Base-by-base conservation (phyloP, 306 rosid species). In the Dalbergia oliveri region DNA sequence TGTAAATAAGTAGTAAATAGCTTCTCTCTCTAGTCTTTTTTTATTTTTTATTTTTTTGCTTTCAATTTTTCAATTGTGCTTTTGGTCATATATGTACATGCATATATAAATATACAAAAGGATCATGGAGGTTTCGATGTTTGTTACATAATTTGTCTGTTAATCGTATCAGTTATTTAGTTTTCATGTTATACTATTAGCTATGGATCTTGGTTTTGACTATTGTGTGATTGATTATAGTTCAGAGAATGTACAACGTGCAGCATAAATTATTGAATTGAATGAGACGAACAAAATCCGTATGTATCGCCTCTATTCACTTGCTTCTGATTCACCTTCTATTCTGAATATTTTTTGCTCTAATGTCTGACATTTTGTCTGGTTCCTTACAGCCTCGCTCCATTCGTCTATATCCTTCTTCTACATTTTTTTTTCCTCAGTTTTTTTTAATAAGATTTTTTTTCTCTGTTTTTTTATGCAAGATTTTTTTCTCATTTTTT, bases 1-100 rank as follows among this genome's bases (percentile, higher is more conserved):
- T 86, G 94, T 92, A 92, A 84, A 88, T 86, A 90, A 88, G 37
- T 82, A 89, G 89, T 73, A 59, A 39, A 62, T 72, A 82, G 49
- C 54, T 81, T 82, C 53, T 9, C 19, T 71, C 44, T 21, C 37
- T 13, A 16, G 37, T 19, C 49, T 16, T 10, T 4, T 3, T 18
- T 67, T 59, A 11, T 45, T 19, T 7, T 12, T 67, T 58, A 11
- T 37, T 16, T 47, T 34, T 9, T 41, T 47, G 5, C 8, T 15
- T 7, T 67, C 26, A 26, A 54, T 23, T 77, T 76, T 37, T 78
- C 11, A 45, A 15, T 70, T 73, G 39, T 50, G 79, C 67, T 78
- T 78, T 71, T 63, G 18, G 31, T 78, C 44, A 78, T 43, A 69
- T 62, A 66, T 72, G 69, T 80, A 80, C 16, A 64, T 62, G 72